A percentile compares a stretch with the other conserved stretches of the same genome.
These are phyloP conservation scores for Aspergillus carlsbadensis DNA, from an alignment of 495 filamentous ascomycete genomes.

Conservation along the genomic window DNA sequence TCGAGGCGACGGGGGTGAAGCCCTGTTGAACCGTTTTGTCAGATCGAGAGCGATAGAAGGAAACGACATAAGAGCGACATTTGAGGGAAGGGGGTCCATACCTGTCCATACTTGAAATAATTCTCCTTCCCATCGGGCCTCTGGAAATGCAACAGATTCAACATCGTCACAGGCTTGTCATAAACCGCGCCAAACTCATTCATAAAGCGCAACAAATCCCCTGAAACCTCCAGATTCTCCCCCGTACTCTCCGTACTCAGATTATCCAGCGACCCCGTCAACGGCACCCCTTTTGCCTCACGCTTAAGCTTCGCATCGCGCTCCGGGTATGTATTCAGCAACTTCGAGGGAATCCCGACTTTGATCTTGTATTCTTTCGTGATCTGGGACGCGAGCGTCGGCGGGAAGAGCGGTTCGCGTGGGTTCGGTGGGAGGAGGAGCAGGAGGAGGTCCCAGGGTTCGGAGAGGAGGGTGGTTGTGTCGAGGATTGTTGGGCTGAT, in stretches of 20 bases:
- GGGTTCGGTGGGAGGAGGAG: slow-evolving; percentile 27
- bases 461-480: slow-evolving; percentile 39
- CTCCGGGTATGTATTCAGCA: slow-evolving; percentile 44
- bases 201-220: slow-evolving; percentile 53
- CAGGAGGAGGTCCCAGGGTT: slow-evolving; percentile 59
- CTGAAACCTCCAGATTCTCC: slow-evolving; percentile 55
- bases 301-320: slow-evolving; percentile 49
- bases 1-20: slow-evolving; percentile 54
- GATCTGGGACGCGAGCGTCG: slow-evolving; percentile 29
- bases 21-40: slow-evolving; percentile 1
- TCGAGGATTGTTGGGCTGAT: slow-evolving; percentile 54
- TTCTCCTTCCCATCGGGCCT: slow-evolving; percentile 46
- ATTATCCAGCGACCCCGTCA: slow-evolving; percentile 41
- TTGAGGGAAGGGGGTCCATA: slow-evolving; percentile 6
- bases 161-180: slow-evolving; percentile 58
- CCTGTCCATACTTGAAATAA: slow-evolving; percentile 59
- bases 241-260: slow-evolving; percentile 29
- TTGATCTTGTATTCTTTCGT: slow-evolving; percentile 45
- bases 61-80: neutral
- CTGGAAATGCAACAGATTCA: slow-evolving; percentile 66
- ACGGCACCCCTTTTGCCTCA: slow-evolving; percentile 28
- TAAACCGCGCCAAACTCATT: slow-evolving; percentile 24
- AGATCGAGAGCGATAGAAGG: neutral
- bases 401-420: slow-evolving; percentile 32
- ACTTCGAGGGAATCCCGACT: slow-evolving; percentile 54